Evolutionary conservation across 1,139 yeast species (phyloP).

Genomic region (Arxiozyma heterogenica): DNA sequence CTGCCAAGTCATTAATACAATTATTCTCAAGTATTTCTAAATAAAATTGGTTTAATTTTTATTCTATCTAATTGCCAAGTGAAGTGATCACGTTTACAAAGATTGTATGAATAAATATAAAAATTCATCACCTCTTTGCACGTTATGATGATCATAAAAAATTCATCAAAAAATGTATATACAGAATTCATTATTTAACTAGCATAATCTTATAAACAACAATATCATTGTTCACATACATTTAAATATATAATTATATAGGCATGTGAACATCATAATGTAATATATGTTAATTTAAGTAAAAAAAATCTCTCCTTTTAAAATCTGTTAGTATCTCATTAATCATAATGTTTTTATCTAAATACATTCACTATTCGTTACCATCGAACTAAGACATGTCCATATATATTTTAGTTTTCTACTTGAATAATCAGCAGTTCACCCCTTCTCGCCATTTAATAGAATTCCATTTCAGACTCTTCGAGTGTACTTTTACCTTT

Average conservation of each 20-base stretch:
- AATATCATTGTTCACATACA: neutral
- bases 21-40: slow-evolving; percentile 17
- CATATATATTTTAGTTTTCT: too few species aligned
- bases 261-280: neutral
- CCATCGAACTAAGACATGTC: neutral
- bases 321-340: neutral
- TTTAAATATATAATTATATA: too few species aligned
- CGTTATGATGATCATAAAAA: neutral
- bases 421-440: neutral
- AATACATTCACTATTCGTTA: too few species aligned
- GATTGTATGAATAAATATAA: neutral
- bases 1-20: slow-evolving; percentile 29
- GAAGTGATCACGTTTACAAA: neutral
- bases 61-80: neutral
- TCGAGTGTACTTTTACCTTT: neutral
- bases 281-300: neutral
- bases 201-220: neutral
- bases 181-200: too few species aligned
- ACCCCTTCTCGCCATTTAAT: neutral
- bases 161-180: neutral
- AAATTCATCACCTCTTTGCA: neutral
- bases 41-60: neutral
- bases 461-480: neutral
- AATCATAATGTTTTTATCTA: too few species aligned
- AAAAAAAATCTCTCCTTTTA: too few species aligned